These are phyloP conservation scores for Boletus fagicola DNA, from an alignment of 768 basidiomycete species.

Conservation along the genomic window DNA sequence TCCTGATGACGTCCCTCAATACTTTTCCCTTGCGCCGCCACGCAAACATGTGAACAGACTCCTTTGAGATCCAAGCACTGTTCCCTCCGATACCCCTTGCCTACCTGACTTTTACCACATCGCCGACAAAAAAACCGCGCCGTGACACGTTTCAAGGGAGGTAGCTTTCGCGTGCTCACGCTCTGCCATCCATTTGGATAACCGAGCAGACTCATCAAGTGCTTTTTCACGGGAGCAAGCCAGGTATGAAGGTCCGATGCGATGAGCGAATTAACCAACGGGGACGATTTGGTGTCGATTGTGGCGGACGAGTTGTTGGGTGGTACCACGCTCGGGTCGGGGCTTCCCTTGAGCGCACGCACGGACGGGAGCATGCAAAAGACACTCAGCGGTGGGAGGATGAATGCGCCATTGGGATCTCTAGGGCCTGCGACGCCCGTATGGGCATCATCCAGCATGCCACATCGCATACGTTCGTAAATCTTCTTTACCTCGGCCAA, in stretches of 20 bases:
- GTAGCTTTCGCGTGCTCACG: conserved; percentile 44
- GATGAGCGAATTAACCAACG: conserved; percentile 39
- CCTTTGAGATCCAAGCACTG: conserved; percentile 54
- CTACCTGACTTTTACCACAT: conserved; percentile 42
- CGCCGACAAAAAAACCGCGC: conserved; percentile 57
- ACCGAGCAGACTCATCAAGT: conserved; percentile 48
- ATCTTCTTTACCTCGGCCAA: conserved; percentile 40
- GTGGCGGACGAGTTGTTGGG: neutral
- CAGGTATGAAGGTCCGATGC: conserved; percentile 47
- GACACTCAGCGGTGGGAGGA: conserved; percentile 45
- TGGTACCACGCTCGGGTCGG: conserved; percentile 12
- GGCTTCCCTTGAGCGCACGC: conserved; percentile 30
- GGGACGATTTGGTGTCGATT: conserved; percentile 24
- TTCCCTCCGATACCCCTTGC: conserved; percentile 35
- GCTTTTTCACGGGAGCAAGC: conserved; percentile 43
- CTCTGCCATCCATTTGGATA: conserved; percentile 48
- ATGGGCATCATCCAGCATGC: conserved; percentile 1
- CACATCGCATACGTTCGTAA: conserved; percentile 45
- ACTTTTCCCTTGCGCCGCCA: neutral
- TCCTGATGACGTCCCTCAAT: neutral
- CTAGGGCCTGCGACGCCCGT: neutral
- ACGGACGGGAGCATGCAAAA: conserved; percentile 53
- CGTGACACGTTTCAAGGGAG: conserved; percentile 57
- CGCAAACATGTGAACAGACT: conserved; percentile 61
- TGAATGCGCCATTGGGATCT: neutral